Percentiles rank a stretch among this genome's conserved stretches.
These are phyloP conservation scores for Kentomonas sorsogonicus DNA, from an alignment of 208 protist species.

Conservation along the genomic window DNA sequence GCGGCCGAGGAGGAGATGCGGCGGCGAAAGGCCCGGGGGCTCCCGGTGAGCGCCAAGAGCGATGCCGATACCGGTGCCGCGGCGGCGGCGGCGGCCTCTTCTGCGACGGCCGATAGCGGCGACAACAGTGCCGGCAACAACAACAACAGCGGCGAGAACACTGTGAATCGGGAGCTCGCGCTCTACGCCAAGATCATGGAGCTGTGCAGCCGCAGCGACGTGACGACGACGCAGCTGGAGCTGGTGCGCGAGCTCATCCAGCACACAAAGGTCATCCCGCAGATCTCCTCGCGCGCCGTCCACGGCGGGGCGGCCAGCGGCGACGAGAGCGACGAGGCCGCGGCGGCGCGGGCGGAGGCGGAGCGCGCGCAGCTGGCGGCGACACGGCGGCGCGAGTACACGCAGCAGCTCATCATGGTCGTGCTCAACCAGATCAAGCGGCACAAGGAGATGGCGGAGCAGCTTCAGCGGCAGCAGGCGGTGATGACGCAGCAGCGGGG, in stretches of 20 bases:
- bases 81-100: slow-evolving; percentile 6
- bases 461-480: slow-evolving; percentile 6
- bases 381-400: slow-evolving; percentile 42
- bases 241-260: slow-evolving; percentile 50
- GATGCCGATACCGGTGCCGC: no score
- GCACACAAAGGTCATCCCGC: slow-evolving; percentile 40
- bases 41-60: no score
- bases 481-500: no score
- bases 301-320: no score
- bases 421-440: slow-evolving; percentile 51
- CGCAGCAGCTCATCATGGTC: slow-evolving; percentile 56
- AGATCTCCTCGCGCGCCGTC: no score
- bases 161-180: slow-evolving; percentile 21
- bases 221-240: slow-evolving; percentile 41
- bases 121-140: slow-evolving; percentile 15
- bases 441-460: slow-evolving; percentile 38
- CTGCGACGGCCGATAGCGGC: slow-evolving; percentile 9
- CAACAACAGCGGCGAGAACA: slow-evolving; percentile 7
- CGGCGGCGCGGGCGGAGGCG: slow-evolving; percentile 4
- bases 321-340: slow-evolving; percentile 9
- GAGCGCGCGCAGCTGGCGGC: slow-evolving; percentile 5
- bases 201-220: slow-evolving; percentile 23
- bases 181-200: slow-evolving; percentile 38
- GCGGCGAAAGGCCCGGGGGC: neutral
- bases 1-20: neutral